Conservation (phyloP, 2,329 filamentous ascomycete species). For the Aspergillus luchuensis region DNA sequence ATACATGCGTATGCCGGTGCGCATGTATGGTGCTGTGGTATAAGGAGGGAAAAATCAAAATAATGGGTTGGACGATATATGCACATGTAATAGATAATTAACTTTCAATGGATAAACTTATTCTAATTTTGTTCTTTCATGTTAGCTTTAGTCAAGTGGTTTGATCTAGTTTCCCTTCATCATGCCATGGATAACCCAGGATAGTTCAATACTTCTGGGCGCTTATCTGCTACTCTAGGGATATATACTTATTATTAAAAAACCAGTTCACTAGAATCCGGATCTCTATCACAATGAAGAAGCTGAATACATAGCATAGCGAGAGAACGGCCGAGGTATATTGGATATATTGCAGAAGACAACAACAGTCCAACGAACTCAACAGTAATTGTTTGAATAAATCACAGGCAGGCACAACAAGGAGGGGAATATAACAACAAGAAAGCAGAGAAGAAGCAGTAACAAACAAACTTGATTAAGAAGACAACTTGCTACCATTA, state of each 20-base stretch:
- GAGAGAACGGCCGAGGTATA: conserved; percentile 23
- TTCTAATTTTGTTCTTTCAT: neutral
- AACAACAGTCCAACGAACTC: conserved; percentile 17
- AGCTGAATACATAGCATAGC: conserved; percentile 17
- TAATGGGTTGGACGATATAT: neutral
- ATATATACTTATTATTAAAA: no score
- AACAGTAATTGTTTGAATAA: conserved; percentile 11
- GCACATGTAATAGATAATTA: neutral
- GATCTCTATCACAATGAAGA: neutral
- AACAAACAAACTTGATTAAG: conserved; percentile 18
- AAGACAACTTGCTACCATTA: conserved; percentile 11
- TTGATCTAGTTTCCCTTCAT: no score
- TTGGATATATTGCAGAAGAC: conserved; percentile 16
- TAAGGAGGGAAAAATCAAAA: neutral
- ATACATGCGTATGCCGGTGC: no score
- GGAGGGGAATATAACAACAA: conserved; percentile 37
- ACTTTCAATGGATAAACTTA: neutral
- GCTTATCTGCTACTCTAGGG: no score
- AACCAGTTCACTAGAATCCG: neutral
- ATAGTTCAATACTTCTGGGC: no score
- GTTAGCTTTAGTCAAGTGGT: neutral
- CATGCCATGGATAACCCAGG: no score
- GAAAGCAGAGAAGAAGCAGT: neutral
- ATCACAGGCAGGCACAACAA: conserved; percentile 24
- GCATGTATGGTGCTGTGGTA: neutral